Evolutionary conservation across 2,329 filamentous ascomycete species (phyloP), one percentile per base, ranked within the genome.

Genomic region (Hypoxylon sp.): DNA sequence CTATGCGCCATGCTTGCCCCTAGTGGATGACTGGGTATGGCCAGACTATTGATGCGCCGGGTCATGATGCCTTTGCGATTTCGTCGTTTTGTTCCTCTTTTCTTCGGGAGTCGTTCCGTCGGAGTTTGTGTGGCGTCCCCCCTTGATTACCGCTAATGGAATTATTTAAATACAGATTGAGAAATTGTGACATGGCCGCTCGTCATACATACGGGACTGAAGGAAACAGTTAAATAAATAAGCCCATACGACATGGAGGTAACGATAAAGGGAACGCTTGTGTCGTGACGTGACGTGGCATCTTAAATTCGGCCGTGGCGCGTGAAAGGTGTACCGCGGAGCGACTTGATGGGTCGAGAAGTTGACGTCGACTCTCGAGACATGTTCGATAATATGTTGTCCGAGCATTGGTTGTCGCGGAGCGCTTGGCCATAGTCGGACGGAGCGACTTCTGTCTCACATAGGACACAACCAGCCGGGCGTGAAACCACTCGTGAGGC

Each of bases 271-370:
- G 56, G 56, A 52, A 67, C 41, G 25, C 46, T 55, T 41, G 29
- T 56, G 61, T 67, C 65, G 48, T 67, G 41, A 67, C 23, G 32
- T 53, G 65, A 43, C 61, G 61, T 67, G 65, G 47, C 52, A 58
- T 64, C 56, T 55, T 61, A 11, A 59, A 61, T 58, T 58, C 39
- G 47, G 61, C 65, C 55, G 55, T 64, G 46, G 60, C 64, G 64
- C 60, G 43, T 61, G 56, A 67, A 53, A 57, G 41, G 51, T 54
- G 43, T 56, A 60, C 29, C 29, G 37, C 39, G 32, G 45, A 32
- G 48, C 58, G 34, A 39, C 53, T 50, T 37, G 19, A 37, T n/a
- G 25, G 45, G 50, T 48, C 50, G 30, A 32, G 16, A 41, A 45
- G 30, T 51, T 32, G 43, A 23, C 34, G n/a, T n/a, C n/a, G n/a